phyloP scores from a whole-genome alignment of 371 early-diverging fungal species.

The Funneliformis caledonium region DNA sequence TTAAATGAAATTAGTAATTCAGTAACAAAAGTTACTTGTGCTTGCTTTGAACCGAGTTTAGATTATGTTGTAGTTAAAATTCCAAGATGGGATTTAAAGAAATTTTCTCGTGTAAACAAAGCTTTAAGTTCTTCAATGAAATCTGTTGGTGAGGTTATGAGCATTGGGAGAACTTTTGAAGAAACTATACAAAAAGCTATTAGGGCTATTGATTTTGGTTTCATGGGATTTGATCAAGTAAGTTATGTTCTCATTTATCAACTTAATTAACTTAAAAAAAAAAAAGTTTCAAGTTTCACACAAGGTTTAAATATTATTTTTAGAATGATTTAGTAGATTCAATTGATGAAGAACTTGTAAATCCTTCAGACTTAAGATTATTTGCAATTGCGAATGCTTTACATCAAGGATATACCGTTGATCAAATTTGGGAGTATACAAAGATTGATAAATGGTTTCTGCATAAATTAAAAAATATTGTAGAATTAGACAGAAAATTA shows the following conservation, averaged over 20 bases:
- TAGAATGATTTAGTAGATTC: slow-evolving; percentile 54
- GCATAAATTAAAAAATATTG: slow-evolving; percentile 87
- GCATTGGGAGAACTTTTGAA: slow-evolving; percentile 94
- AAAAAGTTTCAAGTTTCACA: not conserved
- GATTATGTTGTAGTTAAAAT: slow-evolving; percentile 95
- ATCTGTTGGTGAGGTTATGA: slow-evolving; percentile 97
- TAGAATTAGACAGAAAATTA: slow-evolving; percentile 64
- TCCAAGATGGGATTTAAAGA: slow-evolving; percentile 94
- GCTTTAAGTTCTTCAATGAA: slow-evolving; percentile 90
- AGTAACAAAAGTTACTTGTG: slow-evolving; percentile 90
- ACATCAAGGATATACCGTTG: slow-evolving; percentile 81
- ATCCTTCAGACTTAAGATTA: slow-evolving; percentile 88
- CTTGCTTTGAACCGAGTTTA: slow-evolving; percentile 94
- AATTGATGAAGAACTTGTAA: slow-evolving; percentile 73
- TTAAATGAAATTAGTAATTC: slow-evolving; percentile 86
- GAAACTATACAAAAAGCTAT: slow-evolving; percentile 93
- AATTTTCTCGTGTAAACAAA: slow-evolving; percentile 87
- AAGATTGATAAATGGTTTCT: slow-evolving; percentile 97
- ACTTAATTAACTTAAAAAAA: not conserved
- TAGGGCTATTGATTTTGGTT: slow-evolving; percentile 86
- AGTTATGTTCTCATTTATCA: not conserved
- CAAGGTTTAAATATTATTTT: not conserved
- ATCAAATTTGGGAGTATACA: slow-evolving; percentile 84
- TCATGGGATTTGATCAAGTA: slow-evolving; percentile 71
- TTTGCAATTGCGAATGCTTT: slow-evolving; percentile 91